Percentiles rank a stretch among this genome's conserved stretches.
Conservation (phyloP, 2,329 filamentous ascomycete genomes). For the Trichoderma sp. region DNA sequence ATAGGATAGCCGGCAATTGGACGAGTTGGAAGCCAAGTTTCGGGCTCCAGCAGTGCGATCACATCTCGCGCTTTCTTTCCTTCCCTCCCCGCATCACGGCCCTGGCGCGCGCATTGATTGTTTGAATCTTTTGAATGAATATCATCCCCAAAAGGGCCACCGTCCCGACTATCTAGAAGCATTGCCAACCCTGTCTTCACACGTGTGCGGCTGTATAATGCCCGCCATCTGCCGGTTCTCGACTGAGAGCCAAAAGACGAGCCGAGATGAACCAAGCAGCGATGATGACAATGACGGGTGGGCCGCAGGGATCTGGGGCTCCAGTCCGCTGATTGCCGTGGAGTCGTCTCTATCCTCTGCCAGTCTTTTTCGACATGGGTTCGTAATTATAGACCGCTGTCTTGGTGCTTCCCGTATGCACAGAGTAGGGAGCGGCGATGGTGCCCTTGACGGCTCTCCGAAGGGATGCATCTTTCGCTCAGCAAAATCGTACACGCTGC, state of each 20-base stretch:
- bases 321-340: constrained; percentile 26
- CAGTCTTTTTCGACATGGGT: constrained; percentile 1
- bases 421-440: neutral
- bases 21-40: neutral
- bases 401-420: neutral
- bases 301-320: constrained; percentile 15
- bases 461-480: neutral
- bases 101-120: neutral
- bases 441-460: neutral
- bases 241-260: constrained; percentile 10
- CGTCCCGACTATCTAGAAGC: neutral
- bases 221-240: constrained; percentile 16
- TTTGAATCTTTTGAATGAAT: neutral
- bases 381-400: neutral
- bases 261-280: constrained; percentile 25
- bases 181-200: constrained; percentile 11
- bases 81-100: neutral
- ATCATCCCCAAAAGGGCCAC: neutral
- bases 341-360: constrained; percentile 4
- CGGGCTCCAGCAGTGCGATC: neutral
- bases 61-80: neutral
- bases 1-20: neutral
- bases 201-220: neutral
- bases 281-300: constrained; percentile 22
- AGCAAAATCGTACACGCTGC: neutral